Evolutionary conservation across 148 eudicot species (phyloP), one percentile per base, ranked within the genome.

Genomic region (Rhododendron henanense): DNA sequence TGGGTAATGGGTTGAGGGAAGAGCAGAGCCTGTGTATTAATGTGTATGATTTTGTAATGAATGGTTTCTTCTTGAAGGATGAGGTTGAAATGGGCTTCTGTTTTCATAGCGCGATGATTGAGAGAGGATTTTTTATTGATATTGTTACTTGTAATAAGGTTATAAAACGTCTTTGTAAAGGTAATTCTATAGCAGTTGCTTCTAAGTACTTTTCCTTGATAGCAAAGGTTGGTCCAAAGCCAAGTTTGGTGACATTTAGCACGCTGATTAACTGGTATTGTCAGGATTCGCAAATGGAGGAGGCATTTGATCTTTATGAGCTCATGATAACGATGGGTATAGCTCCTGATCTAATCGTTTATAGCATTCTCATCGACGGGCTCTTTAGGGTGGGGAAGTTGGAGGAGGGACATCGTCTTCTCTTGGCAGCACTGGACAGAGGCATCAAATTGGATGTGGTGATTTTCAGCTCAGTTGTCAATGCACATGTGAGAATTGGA

Each of bases 181-280:
- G 83, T 31, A 69, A 85, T 39, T 81, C 81, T n/a, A 47, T 89
- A 81, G 89, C 65, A 63, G 82, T 83, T 81, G 95, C 93, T 45
- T 85, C 87, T 3, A 25, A 79, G 65, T 92, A 83, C 85, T 91
- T 93, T 79, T 51, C 79, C 35, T 85, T 89, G 71, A 85, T 94
- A 83, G 15, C 86, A 59, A 86, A 89, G 85, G 86, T 87, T 44
- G 96, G 96, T 84, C 96, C 96, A 15, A 88, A 81, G 79, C 95
- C 96, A 5, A 94, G 88, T 86, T 76, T 94, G 77, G 91, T 93
- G 74, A 93, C 94, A 9, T 94, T 91, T 89, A 91, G 93, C 88
- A 93, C 92, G n/a, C 84, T 94, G 85, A 91, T 91, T 84, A 84
- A 93, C 83, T 87, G 90, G 39, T 89, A 89, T 85, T 90, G 93